Percentiles rank a stretch among this genome's conserved stretches.
Evolutionary conservation across 2,329 filamentous ascomycete genomes (phyloP).

Genomic region (Aspergillus phoenicis): DNA sequence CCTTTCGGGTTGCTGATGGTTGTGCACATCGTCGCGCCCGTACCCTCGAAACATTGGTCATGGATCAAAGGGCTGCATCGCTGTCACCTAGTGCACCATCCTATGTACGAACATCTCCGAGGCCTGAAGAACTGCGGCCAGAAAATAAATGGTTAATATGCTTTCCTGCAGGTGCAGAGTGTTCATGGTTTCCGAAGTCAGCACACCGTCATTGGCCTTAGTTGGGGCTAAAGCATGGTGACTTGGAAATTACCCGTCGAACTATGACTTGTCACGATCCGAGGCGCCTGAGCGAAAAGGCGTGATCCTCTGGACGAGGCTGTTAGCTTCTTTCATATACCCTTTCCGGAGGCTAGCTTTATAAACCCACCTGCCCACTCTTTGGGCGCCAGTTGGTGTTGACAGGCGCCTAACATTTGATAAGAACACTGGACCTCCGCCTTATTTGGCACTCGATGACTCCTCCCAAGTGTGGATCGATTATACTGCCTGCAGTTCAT

Average conservation of each 20-base stretch:
- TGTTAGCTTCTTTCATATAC: background rate
- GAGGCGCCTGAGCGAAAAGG: background rate
- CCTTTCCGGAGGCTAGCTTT: background rate
- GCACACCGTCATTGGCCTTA: background rate
- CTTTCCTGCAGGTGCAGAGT: constrained; percentile 1
- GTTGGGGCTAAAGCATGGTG: background rate
- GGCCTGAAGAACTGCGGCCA: constrained; percentile 6
- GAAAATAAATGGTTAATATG: background rate
- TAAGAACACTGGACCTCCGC: background rate
- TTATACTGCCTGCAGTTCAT: background rate
- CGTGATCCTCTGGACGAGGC: background rate
- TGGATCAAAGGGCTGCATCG: constrained; percentile 1
- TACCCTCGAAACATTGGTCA: background rate
- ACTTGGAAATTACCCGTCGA: constrained; percentile 5
- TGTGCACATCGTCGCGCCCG: background rate
- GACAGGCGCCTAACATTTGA: background rate
- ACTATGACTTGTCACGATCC: constrained; percentile 7
- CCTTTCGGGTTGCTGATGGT: background rate
- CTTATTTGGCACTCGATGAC: background rate
- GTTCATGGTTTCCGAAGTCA: background rate
- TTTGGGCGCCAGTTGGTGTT: background rate
- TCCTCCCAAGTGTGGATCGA: background rate
- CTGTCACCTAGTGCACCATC: background rate
- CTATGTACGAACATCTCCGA: too few relatives aligned
- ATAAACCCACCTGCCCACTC: background rate